These are phyloP conservation scores for Cudoniella acicularis DNA, from an alignment of 495 filamentous ascomycete species.

Conservation along the genomic window DNA sequence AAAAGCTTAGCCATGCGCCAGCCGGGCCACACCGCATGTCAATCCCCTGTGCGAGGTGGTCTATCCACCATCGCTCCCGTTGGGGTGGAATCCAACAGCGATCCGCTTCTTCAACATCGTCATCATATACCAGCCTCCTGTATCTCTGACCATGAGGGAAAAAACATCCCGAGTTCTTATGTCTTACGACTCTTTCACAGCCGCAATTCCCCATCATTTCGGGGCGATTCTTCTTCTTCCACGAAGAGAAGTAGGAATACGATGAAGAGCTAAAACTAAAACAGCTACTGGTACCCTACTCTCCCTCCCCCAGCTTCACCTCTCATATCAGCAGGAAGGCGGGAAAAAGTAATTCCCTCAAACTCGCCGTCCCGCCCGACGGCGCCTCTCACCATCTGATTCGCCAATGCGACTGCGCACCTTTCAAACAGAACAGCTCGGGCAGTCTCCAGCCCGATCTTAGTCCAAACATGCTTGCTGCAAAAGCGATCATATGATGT, in stretches of 20 bases:
- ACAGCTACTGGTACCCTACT: too few species aligned
- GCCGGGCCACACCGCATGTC: background rate
- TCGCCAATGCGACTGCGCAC: background rate
- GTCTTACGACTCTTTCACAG: too few species aligned
- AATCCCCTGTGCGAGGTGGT: background rate
- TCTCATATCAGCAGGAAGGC: too few species aligned
- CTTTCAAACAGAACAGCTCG: conserved; percentile 11
- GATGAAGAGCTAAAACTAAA: background rate
- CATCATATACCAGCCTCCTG: background rate
- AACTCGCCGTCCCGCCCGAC: background rate
- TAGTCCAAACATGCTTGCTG: conserved; percentile 3
- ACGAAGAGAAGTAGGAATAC: background rate
- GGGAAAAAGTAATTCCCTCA: too few species aligned
- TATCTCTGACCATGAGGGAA: background rate
- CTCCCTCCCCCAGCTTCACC: too few species aligned
- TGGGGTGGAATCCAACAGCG: background rate
- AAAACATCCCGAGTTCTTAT: background rate
- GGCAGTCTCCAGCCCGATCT: conserved; percentile 2
- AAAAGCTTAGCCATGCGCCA: conserved; percentile 18
- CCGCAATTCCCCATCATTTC: too few species aligned
- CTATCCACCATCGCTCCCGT: background rate
- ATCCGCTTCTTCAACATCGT: conserved; percentile 1
- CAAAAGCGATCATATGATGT: background rate
- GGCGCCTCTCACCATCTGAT: background rate
- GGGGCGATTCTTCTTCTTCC: too few species aligned